These are phyloP conservation scores for Chytridium lagenaria DNA, from an alignment of 371 early-diverging fungal genomes.

Conservation along the genomic window DNA sequence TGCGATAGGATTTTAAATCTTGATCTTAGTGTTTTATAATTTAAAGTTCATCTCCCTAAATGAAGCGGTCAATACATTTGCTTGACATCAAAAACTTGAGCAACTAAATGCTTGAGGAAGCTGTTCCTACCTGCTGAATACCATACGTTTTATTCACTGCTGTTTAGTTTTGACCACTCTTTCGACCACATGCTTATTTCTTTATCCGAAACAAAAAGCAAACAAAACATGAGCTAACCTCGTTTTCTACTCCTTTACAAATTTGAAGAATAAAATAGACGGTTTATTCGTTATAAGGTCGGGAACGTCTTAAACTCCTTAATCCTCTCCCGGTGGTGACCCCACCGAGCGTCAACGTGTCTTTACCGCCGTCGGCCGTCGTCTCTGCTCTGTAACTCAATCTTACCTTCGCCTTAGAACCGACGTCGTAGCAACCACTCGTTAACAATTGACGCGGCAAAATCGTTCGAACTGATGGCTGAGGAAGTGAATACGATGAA, in stretches of 20 bases:
- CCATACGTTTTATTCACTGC: background rate
- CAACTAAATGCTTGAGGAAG: background rate
- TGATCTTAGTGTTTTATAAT: too few relatives aligned
- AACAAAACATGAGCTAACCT: too few relatives aligned
- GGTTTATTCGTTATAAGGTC: background rate
- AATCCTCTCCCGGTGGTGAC: background rate
- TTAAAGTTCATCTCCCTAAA: too few relatives aligned
- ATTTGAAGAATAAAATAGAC: background rate
- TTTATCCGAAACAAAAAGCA: too few relatives aligned
- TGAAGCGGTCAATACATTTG: too few relatives aligned
- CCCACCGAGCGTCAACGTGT: background rate
- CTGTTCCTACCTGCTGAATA: background rate
- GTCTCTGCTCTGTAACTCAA: background rate
- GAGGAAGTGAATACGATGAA: background rate
- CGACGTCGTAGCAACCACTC: background rate
- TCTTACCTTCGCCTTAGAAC: background rate
- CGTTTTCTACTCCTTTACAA: too few relatives aligned
- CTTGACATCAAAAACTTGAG: background rate
- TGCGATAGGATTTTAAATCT: too few relatives aligned
- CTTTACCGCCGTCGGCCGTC: slow-evolving; percentile 9
- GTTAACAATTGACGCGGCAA: slow-evolving; percentile 2
- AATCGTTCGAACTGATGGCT: slow-evolving; percentile 5
- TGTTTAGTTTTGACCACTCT: too few relatives aligned
- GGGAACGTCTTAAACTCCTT: background rate
- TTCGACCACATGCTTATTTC: too few relatives aligned